Percentiles rank a stretch among this genome's conserved stretches.
Evolutionary conservation across 495 filamentous ascomycete genomes (phyloP).

Genomic region (Lophium mytilinum): DNA sequence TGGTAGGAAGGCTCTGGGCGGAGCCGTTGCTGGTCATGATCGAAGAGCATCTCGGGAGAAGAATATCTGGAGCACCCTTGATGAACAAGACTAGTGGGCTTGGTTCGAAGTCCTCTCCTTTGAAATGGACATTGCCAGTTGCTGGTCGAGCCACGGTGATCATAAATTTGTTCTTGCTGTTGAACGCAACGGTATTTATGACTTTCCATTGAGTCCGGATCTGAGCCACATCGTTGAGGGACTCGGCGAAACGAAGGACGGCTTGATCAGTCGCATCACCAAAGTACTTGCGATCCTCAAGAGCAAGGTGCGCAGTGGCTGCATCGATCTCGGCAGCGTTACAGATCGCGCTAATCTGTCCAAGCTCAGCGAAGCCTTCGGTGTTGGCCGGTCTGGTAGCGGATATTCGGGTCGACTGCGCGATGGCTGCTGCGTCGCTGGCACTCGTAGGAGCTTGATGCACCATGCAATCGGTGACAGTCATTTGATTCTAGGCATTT

Average conservation of each 20-base stretch:
- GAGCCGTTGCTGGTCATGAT: conserved; percentile 43
- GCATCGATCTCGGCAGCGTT: conserved; percentile 65
- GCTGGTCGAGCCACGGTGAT: conserved; percentile 24
- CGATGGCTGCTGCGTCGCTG: too few species aligned
- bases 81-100: conserved; percentile 39
- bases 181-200: conserved; percentile 62
- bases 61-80: conserved; percentile 58
- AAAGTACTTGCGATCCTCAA: conserved; percentile 50
- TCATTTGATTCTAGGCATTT: background rate
- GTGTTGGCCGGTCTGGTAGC: background rate
- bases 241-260: conserved; percentile 58
- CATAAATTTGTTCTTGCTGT: conserved; percentile 76
- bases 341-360: conserved; percentile 49
- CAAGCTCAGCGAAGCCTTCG: conserved; percentile 15
- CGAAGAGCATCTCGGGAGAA: conserved; percentile 47
- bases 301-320: conserved; percentile 43
- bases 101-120: too few species aligned
- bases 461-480: background rate
- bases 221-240: conserved; percentile 42
- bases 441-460: too few species aligned
- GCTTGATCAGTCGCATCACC: conserved; percentile 70
- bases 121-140: too few species aligned
- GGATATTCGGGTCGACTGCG: background rate
- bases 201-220: conserved; percentile 46
- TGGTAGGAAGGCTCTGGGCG: conserved; percentile 35